Evolutionary conservation across 257 asterid species (phyloP), one percentile per base, ranked within the genome.

Genomic region (Parsonsia alboflavescens): DNA sequence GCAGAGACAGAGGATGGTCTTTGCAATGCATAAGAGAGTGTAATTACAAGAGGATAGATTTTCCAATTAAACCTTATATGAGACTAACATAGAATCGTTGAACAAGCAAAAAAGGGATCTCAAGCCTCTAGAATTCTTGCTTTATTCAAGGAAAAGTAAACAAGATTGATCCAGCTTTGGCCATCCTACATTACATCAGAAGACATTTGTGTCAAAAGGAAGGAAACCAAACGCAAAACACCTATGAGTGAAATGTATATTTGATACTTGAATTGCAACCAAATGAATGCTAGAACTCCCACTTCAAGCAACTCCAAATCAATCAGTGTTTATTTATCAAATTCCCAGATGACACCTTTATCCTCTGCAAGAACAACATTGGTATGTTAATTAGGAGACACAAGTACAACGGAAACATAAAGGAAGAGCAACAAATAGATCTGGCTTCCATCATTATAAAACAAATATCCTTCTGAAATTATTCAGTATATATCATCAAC

Each of bases 291-390:
- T 41, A 62, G 52, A 58, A 49, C 50, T 11, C n/a, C n/a, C 9
- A 21, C 33, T 15, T 16, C 22, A 24, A 33, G 42, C 33, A n/a
- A 53, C 15, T 52, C 59, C 58, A 75, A 74, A 28, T 6, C 56
- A 4, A 30, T 9, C 15, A 41, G 62, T 22, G 61, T 58, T 85
- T 74, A 86, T 62, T 90, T 89, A 85, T 84, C 91, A 7, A 89
- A 89, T 80, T 93, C 98, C 95, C 96, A 93, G 70, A 93, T 86
- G 57, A 90, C 88, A 58, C 91, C 95, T 81, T 89, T 92, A 78
- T 90, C 96, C 83, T 91, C 91, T 89, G 86, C 76, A 81, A 82
- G 28, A 71, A 62, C 58, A 79, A 66, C 17, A 44, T 68, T 8
- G 19, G 30, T 21, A 13, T 69, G 42, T 69, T 10, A 70, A 8